Evolutionary conservation across 768 basidiomycete species (phyloP).

Genomic region (Boletus huronensis): DNA sequence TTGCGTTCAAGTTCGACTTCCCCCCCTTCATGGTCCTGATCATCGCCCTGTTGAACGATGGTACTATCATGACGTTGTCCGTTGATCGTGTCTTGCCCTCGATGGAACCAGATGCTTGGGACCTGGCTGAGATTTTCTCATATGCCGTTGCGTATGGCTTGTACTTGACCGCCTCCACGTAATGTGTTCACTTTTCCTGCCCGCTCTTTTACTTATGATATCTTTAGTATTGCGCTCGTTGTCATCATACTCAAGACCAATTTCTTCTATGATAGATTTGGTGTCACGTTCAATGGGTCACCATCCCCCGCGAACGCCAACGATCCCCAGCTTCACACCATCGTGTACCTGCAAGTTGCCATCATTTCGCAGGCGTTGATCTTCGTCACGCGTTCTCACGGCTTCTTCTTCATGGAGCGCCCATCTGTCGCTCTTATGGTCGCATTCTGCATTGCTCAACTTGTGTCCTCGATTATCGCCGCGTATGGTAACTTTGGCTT

Average conservation of each 20-base stretch:
- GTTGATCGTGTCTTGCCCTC: slow-evolving; percentile 95
- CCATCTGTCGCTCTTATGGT: slow-evolving; percentile 84
- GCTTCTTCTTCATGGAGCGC: slow-evolving; percentile 96
- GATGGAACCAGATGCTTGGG: slow-evolving; percentile 92
- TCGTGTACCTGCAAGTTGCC: slow-evolving; percentile 94
- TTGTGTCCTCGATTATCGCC: slow-evolving; percentile 94
- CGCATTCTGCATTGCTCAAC: slow-evolving; percentile 92
- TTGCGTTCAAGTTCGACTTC: slow-evolving; percentile 97
- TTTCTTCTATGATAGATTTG: slow-evolving; percentile 89
- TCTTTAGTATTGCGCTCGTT: slow-evolving; percentile 67
- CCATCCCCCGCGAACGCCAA: slow-evolving; percentile 37
- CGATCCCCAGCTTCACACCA: slow-evolving; percentile 78
- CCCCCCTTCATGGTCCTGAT: slow-evolving; percentile 99
- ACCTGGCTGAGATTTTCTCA: slow-evolving; percentile 92
- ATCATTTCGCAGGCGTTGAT: slow-evolving; percentile 99
- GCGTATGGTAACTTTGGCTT: slow-evolving; percentile 94
- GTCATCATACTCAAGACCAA: slow-evolving; percentile 79
- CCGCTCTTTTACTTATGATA: slow-evolving; percentile 6
- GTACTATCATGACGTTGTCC: slow-evolving; percentile 98
- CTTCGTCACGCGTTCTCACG: slow-evolving; percentile 92
- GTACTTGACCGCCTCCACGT: slow-evolving; percentile 92
- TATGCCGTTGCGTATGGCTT: slow-evolving; percentile 95
- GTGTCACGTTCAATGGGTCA: slow-evolving; percentile 50
- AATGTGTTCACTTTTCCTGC: slow-evolving; percentile 30
- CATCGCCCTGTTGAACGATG: slow-evolving; percentile 95